A percentile compares a stretch with the other conserved stretches of the same genome.
These are phyloP conservation scores for Kwoniella bestiolae DNA, from an alignment of 768 basidiomycete genomes.

Conservation along the genomic window DNA sequence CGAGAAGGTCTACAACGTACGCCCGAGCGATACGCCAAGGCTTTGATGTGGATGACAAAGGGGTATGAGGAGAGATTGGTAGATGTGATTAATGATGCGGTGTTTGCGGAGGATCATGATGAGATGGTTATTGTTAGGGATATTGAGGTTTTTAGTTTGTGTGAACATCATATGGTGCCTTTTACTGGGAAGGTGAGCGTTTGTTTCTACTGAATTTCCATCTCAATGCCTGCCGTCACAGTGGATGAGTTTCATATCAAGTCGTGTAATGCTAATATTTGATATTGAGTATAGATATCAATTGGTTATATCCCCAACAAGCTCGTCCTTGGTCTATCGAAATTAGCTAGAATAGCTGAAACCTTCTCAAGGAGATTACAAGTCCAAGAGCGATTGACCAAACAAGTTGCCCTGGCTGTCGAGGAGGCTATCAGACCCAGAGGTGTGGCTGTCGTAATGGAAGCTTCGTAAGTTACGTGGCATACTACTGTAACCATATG, in stretches of 20 bases:
- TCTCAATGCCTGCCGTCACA: slow-evolving; percentile 12
- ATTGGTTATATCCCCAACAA: slow-evolving; percentile 97
- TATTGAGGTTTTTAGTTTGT: slow-evolving; percentile 94
- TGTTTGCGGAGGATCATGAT: slow-evolving; percentile 98
- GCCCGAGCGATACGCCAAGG: slow-evolving; percentile 94
- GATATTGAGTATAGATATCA: slow-evolving; percentile 70
- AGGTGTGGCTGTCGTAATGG: slow-evolving; percentile 99
- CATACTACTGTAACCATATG: background rate
- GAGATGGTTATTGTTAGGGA: slow-evolving; percentile 99
- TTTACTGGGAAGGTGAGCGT: slow-evolving; percentile 91
- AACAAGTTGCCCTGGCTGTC: slow-evolving; percentile 96
- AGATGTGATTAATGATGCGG: slow-evolving; percentile 98
- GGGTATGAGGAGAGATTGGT: slow-evolving; percentile 93
- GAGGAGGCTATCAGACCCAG: slow-evolving; percentile 97
- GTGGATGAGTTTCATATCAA: background rate
- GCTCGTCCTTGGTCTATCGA: slow-evolving; percentile 91
- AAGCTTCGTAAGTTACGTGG: slow-evolving; percentile 77
- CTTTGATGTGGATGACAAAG: slow-evolving; percentile 97
- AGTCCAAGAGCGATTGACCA: slow-evolving; percentile 95
- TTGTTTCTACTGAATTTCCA: slow-evolving; percentile 13
- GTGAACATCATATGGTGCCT: slow-evolving; percentile 97
- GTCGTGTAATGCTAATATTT: background rate
- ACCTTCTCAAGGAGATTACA: slow-evolving; percentile 94
- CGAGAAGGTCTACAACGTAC: slow-evolving; percentile 90
- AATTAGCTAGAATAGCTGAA: slow-evolving; percentile 95